Percentiles rank a stretch among this genome's conserved stretches.
phyloP scores from a whole-genome alignment of 257 asterid species.

The Plectranthus barbatus region DNA sequence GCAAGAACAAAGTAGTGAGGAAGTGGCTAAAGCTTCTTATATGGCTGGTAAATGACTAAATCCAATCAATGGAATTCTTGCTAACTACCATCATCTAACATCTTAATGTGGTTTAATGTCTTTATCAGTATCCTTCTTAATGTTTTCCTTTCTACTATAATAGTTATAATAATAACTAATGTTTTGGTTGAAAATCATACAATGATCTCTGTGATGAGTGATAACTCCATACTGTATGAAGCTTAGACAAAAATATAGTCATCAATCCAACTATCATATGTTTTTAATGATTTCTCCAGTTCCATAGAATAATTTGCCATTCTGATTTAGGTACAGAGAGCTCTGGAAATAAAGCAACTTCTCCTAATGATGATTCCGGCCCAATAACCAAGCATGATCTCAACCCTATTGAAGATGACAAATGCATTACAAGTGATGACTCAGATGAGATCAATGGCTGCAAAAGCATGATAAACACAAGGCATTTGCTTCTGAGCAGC shows the following conservation, averaged over 20 bases:
- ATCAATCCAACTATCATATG: background rate
- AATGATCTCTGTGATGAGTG: background rate
- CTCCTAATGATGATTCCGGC: conserved; percentile 13
- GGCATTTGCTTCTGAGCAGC: conserved; percentile 34
- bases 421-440: background rate
- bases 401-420: conserved; percentile 7
- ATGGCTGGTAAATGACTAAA: conserved; percentile 28
- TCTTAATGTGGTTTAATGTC: too few species aligned
- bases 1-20: conserved; percentile 19
- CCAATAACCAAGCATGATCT: conserved; percentile 2
- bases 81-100: background rate
- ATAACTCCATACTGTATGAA: background rate
- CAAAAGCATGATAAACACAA: conserved; percentile 10
- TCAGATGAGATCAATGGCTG: conserved; percentile 12
- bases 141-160: background rate
- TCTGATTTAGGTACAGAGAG: conserved; percentile 30
- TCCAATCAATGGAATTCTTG: background rate
- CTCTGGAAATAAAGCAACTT: conserved; percentile 14
- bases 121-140: background rate
- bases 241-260: background rate
- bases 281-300: background rate
- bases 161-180: background rate
- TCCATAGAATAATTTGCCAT: background rate
- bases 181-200: background rate
- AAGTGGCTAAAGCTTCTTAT: conserved; percentile 14